Base-by-base conservation (phyloP, 2,329 filamentous ascomycete genomes). In the Aureobasidium namibiae region DNA sequence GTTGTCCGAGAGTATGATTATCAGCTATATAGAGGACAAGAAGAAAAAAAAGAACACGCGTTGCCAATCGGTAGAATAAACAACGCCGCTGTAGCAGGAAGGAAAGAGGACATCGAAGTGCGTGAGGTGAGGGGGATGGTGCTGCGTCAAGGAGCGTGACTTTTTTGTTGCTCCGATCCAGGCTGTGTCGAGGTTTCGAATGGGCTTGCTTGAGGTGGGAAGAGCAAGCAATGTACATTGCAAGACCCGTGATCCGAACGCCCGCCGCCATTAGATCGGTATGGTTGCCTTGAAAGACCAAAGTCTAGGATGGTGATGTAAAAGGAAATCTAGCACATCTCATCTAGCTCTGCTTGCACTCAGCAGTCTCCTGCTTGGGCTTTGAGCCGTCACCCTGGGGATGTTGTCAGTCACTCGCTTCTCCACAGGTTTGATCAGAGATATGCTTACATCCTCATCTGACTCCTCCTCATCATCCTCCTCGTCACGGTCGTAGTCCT, bases 351-450 rank as follows among this genome's bases (percentile, higher is more conserved):
- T 95, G 90, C 82, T 96, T 96, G 85, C 91, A 96, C 80, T 96
- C 91, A 66, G 91, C 89, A 66, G 90, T 86, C 77, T 95, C 90
- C 78, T 94, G 90, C 82, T 95, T 95, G 61, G 91, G 90, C 82
- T 92, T 95, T 67, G 88, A 86, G 65, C 84, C 85, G 72, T 92
- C 90, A 71, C 95, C 89, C 90, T 95, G 67, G n/a, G 56, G 11
- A 31, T 1, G 0, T 26, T 44, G 50, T 60, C 29, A 60, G 58
- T 24, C 26, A 34, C 34, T 4, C 10, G 39, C n/a, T 59, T 49
- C n/a, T 2, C 3, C 42, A 21, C n/a, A 21, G 45, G 49, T 16
- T 52, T 59, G 44, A 42, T 58, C 18, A 29, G 9, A 24, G 6
- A 10, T 18, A 16, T 26, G 16, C 70, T 64, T 72, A 79, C 78